phyloP scores from a whole-genome alignment of 2,329 filamentous ascomycete species.

The Eutypella sp. region DNA sequence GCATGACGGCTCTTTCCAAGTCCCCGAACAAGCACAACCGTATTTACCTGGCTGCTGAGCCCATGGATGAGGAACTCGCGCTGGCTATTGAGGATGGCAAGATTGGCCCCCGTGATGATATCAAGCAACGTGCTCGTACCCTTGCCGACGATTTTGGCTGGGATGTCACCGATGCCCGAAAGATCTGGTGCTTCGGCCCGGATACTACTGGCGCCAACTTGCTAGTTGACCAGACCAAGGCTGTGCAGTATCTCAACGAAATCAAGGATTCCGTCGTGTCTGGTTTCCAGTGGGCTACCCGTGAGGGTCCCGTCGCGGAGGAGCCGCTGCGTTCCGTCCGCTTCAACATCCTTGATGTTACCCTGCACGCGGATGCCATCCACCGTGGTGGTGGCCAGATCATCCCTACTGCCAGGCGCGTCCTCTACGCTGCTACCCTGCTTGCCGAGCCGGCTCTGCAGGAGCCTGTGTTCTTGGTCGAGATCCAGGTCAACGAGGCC shows the following conservation, averaged over 20 bases:
- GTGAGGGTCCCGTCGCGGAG: slow-evolving; percentile 95
- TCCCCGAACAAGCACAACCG: slow-evolving; percentile 99
- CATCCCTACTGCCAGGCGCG: slow-evolving; percentile 96
- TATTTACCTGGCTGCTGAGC: slow-evolving; percentile 92
- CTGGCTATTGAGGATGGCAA: slow-evolving; percentile 87
- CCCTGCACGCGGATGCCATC: slow-evolving; percentile 98
- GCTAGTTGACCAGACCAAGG: slow-evolving; percentile 99
- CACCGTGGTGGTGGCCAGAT: slow-evolving; percentile 99
- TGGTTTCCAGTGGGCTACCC: slow-evolving; percentile 99
- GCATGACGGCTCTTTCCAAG: slow-evolving; percentile 97
- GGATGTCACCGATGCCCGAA: slow-evolving; percentile 99
- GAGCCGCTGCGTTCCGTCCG: slow-evolving; percentile 96
- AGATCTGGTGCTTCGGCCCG: slow-evolving; percentile 99
- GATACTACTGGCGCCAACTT: slow-evolving; percentile 98
- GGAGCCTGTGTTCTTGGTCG: slow-evolving; percentile 97
- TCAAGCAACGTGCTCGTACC: slow-evolving; percentile 96
- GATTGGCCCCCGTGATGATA: slow-evolving; percentile 92
- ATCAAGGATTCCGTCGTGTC: slow-evolving; percentile 99
- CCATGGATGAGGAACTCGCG: slow-evolving; percentile 86
- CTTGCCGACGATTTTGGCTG: slow-evolving; percentile 96
- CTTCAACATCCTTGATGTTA: slow-evolving; percentile 99
- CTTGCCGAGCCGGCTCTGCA: slow-evolving; percentile 87
- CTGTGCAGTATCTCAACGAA: slow-evolving; percentile 99
- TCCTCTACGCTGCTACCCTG: slow-evolving; percentile 87
- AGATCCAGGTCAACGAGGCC: slow-evolving; percentile 97